These are phyloP conservation scores for Lanmaoa rubissima DNA, from an alignment of 768 basidiomycete species.

Conservation along the genomic window DNA sequence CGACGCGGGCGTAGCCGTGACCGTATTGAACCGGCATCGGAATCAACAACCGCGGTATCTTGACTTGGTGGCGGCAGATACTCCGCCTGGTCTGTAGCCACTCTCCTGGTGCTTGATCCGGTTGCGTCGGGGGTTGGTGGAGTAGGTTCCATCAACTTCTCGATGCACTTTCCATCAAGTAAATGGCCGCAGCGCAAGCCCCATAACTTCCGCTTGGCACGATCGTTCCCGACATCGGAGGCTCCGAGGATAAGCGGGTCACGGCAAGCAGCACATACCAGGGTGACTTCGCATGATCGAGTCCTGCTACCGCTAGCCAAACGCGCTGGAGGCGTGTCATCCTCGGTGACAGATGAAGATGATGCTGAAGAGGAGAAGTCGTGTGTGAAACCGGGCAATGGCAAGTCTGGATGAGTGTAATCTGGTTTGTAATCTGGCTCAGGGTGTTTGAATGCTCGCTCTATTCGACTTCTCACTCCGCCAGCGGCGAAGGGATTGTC, in stretches of 20 bases:
- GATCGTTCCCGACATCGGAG: constrained; percentile 47
- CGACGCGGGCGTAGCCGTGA: constrained; percentile 56
- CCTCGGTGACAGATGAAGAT: constrained; percentile 33
- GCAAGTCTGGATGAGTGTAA: constrained; percentile 63
- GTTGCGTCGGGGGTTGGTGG: constrained; percentile 6
- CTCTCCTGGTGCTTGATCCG: constrained; percentile 16
- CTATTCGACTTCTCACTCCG: constrained; percentile 21
- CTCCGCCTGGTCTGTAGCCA: constrained; percentile 4
- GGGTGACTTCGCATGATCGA: constrained; percentile 37
- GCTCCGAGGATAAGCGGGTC: constrained; percentile 60
- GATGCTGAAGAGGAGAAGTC: constrained; percentile 51
- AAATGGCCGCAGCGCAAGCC: constrained; percentile 74
- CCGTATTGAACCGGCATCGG: constrained; percentile 43
- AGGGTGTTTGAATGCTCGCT: constrained; percentile 24
- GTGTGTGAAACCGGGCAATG: constrained; percentile 63
- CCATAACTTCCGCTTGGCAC: constrained; percentile 56
- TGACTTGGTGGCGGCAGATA: constrained; percentile 18
- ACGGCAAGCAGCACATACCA: constrained; percentile 67
- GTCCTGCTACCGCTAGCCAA: constrained; percentile 25
- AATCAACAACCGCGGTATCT: constrained; percentile 27
- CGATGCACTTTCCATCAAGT: constrained; percentile 73
- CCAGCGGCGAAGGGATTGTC: constrained; percentile 7
- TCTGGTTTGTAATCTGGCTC: constrained; percentile 49
- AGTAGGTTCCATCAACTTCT: constrained; percentile 51
- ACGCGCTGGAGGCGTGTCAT: constrained; percentile 36